Evolutionary conservation across 495 filamentous ascomycete species (phyloP).

Genomic region (Lophiotrema nucula): DNA sequence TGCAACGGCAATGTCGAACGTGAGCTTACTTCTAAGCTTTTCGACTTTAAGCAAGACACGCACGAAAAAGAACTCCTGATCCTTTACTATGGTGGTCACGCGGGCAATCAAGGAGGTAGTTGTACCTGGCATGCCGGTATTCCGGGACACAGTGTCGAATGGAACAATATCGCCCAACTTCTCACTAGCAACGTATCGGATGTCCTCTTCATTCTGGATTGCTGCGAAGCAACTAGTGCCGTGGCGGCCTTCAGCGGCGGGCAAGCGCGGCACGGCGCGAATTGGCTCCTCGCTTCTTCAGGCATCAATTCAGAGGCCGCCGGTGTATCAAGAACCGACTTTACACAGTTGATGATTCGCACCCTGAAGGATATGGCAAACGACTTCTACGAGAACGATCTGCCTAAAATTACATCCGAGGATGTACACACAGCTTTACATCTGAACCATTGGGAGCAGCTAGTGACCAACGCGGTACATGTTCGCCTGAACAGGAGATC

Average conservation of each 20-base stretch:
- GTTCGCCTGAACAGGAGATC: not conserved
- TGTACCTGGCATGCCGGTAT: not conserved
- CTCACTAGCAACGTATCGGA: not conserved
- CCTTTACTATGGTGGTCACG: not conserved
- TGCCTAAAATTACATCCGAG: not conserved
- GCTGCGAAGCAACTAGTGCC: not conserved
- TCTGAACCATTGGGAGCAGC: not conserved
- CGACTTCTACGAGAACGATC: not conserved
- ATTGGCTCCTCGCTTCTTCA: not conserved
- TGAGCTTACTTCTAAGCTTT: not conserved
- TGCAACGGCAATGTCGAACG: not conserved
- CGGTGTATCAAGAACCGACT: not conserved
- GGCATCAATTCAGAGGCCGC: not conserved
- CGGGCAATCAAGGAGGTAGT: not conserved
- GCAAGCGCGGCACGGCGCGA: not conserved
- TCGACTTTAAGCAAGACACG: not conserved
- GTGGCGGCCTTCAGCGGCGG: not conserved
- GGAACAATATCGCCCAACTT: not conserved
- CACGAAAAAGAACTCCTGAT: not conserved
- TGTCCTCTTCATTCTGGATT: not conserved
- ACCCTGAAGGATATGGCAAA: not conserved
- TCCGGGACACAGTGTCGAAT: not conserved
- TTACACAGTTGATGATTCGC: not conserved
- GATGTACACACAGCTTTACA: not conserved
- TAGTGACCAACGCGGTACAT: not conserved